These are phyloP conservation scores for Gentiana straminea DNA, from an alignment of 257 asterid species.

Conservation along the genomic window DNA sequence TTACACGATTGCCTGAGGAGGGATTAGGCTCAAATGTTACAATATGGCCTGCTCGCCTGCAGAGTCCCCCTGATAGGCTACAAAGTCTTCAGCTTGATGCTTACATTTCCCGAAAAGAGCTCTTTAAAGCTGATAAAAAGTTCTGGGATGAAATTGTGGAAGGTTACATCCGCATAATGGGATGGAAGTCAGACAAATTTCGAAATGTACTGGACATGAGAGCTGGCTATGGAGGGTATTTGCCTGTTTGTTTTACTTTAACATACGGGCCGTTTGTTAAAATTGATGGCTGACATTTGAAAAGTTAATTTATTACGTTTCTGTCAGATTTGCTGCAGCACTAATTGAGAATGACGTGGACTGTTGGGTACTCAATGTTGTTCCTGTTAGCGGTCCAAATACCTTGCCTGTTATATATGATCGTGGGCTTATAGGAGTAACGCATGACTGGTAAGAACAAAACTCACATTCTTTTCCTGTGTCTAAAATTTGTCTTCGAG, in stretches of 20 bases:
- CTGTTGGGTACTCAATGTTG: constrained; percentile 91
- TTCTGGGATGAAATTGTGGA: constrained; percentile 76
- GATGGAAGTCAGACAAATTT: constrained; percentile 49
- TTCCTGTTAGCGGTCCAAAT: constrained; percentile 86
- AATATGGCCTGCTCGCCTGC: constrained; percentile 80
- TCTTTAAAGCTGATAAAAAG: constrained; percentile 63
- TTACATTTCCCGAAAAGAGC: constrained; percentile 66
- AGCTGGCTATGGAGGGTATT: constrained; percentile 97
- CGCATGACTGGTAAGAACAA: constrained; percentile 76
- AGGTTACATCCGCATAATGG: constrained; percentile 47
- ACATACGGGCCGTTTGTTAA: not conserved
- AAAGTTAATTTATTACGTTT: not conserved
- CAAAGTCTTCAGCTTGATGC: constrained; percentile 78
- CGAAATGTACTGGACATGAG: constrained; percentile 96
- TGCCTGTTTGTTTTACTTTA: constrained; percentile 7
- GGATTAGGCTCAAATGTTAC: constrained; percentile 73
- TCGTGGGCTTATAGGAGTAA: constrained; percentile 91
- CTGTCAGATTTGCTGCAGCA: constrained; percentile 88
- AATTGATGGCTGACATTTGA: not conserved
- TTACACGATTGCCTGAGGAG: constrained; percentile 67
- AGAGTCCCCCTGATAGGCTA: constrained; percentile 85
- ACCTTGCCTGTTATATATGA: constrained; percentile 89
- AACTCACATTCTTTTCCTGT: too few species aligned
- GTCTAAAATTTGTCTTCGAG: too few species aligned
- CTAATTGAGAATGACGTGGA: constrained; percentile 56